phyloP scores from a whole-genome alignment of 495 filamentous ascomycete genomes.

The Annulohypoxylon bovei region DNA sequence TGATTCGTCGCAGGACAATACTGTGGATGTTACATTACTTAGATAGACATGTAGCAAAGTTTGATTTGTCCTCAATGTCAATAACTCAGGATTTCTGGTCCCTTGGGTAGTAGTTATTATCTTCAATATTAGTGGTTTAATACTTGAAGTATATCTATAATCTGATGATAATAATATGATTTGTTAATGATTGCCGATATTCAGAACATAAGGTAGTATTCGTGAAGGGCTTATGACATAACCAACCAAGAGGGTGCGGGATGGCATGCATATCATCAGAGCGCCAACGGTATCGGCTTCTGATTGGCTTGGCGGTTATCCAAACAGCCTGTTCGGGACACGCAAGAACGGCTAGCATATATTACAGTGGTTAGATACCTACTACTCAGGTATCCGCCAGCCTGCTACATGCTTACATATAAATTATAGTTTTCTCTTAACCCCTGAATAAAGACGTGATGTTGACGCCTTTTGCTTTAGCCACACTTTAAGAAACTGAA shows the following conservation, averaged over 20 bases:
- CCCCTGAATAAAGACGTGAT: neutral
- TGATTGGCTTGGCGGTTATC: constrained; percentile 22
- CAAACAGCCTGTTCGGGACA: constrained; percentile 13
- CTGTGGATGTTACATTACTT: too few relatives aligned
- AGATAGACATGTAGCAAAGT: too few relatives aligned
- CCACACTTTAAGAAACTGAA: neutral
- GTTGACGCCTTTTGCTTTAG: neutral
- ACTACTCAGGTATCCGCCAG: constrained; percentile 11
- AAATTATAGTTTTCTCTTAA: neutral
- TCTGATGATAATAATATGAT: neutral
- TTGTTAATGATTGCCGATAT: constrained; percentile 6
- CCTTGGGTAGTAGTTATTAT: too few relatives aligned
- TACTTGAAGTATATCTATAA: too few relatives aligned
- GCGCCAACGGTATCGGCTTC: neutral
- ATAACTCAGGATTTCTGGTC: too few relatives aligned
- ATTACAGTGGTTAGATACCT: neutral
- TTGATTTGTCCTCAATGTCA: too few relatives aligned
- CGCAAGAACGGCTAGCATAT: constrained; percentile 23
- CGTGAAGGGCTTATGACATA: constrained; percentile 14
- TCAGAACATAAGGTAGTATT: constrained; percentile 17
- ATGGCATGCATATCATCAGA: constrained; percentile 26
- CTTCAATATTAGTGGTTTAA: too few relatives aligned
- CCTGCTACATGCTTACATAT: neutral
- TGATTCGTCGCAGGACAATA: too few relatives aligned
- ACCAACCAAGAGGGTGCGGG: constrained; percentile 11